Base-by-base conservation (phyloP, 2,329 filamentous ascomycete species). In the Pseudogymnoascus sp. region DNA sequence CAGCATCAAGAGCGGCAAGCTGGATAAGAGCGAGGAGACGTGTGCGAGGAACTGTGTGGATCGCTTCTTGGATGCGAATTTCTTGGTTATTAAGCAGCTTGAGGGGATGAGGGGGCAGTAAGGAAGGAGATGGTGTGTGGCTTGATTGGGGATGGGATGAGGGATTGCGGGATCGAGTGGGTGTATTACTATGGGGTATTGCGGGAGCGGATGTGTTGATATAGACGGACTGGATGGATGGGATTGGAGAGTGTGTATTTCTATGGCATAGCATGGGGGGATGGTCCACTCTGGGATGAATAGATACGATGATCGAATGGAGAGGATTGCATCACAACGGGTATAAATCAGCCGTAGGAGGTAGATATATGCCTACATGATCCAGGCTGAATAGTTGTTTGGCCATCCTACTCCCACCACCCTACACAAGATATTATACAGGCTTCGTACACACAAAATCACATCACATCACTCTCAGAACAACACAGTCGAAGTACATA, bases 21-120 rank as follows among this genome's bases (percentile, higher is more conserved):
- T 99, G 67, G 90, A 95, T 67, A 83, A 81, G 70, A 78, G 76
- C 64, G 94, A 99, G 78, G 87, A 94, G 77, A 77, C 79, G 7
- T 99, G 94, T 74, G 82, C 96, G 73, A 80, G 86, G 73, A 97
- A 96, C 79, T 99, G 94, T 71, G 91, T 97, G 61, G 90, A 96
- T 70, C 82, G 94, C 61, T 97, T 95, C 76, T 81, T 97, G 77
- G 94, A 99, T 75, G 83, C 91, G 65, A 94, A 93, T 76, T 76
- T 89, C 66, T 79, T 90, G 60, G 89, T 96, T n/a, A 78, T 97
- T 74, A 88, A 86, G 79, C 89, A 97, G 73, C 77, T 97, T 70
- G 86, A 94, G 73, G 82, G 74, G 64, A 75, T 89, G 75, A 76
- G 81, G 64, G 72, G 22, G 22, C 22, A 25, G 22, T 25, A 25